Evolutionary conservation across 768 basidiomycete species (phyloP).

Genomic region (Lentinula edodes): DNA sequence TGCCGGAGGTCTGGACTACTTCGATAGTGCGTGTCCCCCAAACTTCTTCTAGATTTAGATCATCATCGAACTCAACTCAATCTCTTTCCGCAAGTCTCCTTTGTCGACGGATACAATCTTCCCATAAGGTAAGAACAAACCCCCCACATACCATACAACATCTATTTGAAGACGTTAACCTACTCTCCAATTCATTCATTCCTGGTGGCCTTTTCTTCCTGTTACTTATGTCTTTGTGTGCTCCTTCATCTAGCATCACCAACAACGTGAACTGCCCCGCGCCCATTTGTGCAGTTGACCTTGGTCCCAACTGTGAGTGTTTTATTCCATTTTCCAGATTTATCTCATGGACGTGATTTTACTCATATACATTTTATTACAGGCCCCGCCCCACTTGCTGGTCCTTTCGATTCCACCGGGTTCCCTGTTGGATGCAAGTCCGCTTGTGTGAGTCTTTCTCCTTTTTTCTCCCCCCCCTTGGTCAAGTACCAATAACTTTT

Average conservation of each 20-base stretch:
- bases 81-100: constrained; percentile 26
- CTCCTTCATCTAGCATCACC: constrained; percentile 18
- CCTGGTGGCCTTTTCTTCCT: too few species aligned
- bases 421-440: constrained; percentile 38
- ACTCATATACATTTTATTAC: not conserved
- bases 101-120: constrained; percentile 46
- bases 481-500: too few species aligned
- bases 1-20: constrained; percentile 25
- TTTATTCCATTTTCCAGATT: too few species aligned
- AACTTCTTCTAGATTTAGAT: not conserved
- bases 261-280: constrained; percentile 31
- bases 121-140: constrained; percentile 21
- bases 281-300: constrained; percentile 40
- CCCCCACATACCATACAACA: too few species aligned
- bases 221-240: too few species aligned
- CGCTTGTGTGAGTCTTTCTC: constrained; percentile 23
- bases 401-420: constrained; percentile 21
- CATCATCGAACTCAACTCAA: too few species aligned
- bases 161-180: too few species aligned
- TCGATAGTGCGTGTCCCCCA: constrained; percentile 24
- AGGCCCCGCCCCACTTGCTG: constrained; percentile 14
- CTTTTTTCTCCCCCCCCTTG: too few species aligned
- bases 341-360: not conserved
- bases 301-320: constrained; percentile 31
- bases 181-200: too few species aligned